Percentiles rank a stretch among this genome's conserved stretches.
These are phyloP conservation scores for Umbelopsis isabellina DNA, from an alignment of 192 early-diverging fungal species.

Conservation along the genomic window DNA sequence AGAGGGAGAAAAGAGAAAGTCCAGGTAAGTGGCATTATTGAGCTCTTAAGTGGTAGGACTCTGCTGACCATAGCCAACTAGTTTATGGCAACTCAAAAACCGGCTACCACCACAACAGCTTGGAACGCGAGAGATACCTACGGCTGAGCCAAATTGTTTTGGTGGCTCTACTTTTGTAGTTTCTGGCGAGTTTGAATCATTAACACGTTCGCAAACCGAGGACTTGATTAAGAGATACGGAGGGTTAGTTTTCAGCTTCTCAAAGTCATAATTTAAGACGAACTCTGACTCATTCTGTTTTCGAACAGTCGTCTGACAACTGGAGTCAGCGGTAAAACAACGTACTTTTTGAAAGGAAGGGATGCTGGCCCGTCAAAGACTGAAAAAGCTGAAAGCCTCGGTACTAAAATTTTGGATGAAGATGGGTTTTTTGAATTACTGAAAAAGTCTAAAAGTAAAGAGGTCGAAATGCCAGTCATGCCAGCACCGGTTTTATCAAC, in stretches of 20 bases:
- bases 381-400: conserved; percentile 71
- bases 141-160: conserved; percentile 33
- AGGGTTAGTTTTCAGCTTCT: conserved; percentile 51
- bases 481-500: conserved; percentile 25
- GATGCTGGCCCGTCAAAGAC: conserved; percentile 87
- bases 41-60: not conserved
- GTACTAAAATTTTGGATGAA: conserved; percentile 77
- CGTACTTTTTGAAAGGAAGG: conserved; percentile 83
- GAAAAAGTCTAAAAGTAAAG: conserved; percentile 50
- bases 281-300: not conserved
- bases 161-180: conserved; percentile 87
- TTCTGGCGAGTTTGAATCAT: conserved; percentile 83
- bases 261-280: not conserved
- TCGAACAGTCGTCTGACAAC: conserved; percentile 68
- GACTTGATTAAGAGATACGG: conserved; percentile 90
- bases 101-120: conserved; percentile 31
- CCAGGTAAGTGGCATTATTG: not conserved
- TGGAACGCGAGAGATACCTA: conserved; percentile 35
- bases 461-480: conserved; percentile 28
- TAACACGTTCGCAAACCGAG: conserved; percentile 75
- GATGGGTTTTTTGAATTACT: conserved; percentile 86
- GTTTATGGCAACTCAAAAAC: conserved; percentile 28
- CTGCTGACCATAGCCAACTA: not conserved
- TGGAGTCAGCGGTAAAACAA: conserved; percentile 79
- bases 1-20: conserved; percentile 1